Conservation (phyloP, 805 yeast species). For the Debaryomyces tyrocola region DNA sequence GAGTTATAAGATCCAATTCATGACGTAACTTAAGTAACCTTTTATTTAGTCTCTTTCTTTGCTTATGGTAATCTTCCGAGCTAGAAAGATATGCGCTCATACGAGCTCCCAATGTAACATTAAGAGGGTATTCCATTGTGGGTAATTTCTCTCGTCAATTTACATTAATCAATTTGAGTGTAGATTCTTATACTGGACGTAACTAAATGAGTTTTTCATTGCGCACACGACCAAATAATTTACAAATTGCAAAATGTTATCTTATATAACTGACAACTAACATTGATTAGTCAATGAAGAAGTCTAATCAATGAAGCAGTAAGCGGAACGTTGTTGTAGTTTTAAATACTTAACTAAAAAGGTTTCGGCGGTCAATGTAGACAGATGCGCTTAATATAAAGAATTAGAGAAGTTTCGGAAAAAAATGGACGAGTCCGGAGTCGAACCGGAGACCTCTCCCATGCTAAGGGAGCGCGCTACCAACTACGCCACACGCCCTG, state of each 20-base stretch:
- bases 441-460: conserved; percentile 42
- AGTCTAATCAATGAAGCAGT: no score
- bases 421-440: conserved; percentile 27
- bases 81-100: conserved; percentile 62
- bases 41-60: conserved; percentile 62
- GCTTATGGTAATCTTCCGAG: conserved; percentile 66
- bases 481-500: conserved; percentile 78
- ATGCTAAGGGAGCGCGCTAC: conserved; percentile 63
- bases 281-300: no score
- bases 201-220: neutral
- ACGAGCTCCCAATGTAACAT: conserved; percentile 54
- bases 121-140: conserved; percentile 44
- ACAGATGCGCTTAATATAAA: no score
- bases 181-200: neutral
- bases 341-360: no score
- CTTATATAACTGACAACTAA: no score
- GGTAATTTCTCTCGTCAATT: neutral
- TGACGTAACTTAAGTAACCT: conserved; percentile 65
- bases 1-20: conserved; percentile 59
- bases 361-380: no score
- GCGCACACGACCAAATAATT: neutral
- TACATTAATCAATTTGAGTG: neutral
- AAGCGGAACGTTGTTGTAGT: no score
- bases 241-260: neutral
- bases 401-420: conserved; percentile 2